Evolutionary conservation across 1,139 yeast species (phyloP).

Genomic region (Kluyveromyces marxianus): DNA sequence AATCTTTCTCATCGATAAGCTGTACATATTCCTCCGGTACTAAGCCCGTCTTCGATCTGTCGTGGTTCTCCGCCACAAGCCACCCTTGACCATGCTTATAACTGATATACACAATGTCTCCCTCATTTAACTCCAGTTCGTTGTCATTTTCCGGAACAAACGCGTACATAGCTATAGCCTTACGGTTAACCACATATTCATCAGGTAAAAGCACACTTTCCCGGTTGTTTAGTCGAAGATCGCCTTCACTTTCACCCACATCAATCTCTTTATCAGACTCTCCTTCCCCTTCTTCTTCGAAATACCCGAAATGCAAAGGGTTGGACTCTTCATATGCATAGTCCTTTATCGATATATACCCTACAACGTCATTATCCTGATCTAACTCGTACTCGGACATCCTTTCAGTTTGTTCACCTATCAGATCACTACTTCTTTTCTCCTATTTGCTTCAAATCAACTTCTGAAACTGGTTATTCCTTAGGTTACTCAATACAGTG

Average conservation of each 20-base stretch:
- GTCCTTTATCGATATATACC: constrained; percentile 51
- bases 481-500: too few species aligned
- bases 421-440: not conserved
- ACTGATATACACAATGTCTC: constrained; percentile 78
- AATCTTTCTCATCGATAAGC: constrained; percentile 31
- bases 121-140: constrained; percentile 71
- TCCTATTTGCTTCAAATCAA: not conserved
- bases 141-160: constrained; percentile 91
- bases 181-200: constrained; percentile 38
- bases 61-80: constrained; percentile 63
- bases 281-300: constrained; percentile 14
- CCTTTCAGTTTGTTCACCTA: not conserved
- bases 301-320: constrained; percentile 58
- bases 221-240: constrained; percentile 30
- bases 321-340: constrained; percentile 66
- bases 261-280: too few species aligned
- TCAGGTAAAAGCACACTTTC: constrained; percentile 32
- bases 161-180: constrained; percentile 82
- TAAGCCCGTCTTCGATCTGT: constrained; percentile 54
- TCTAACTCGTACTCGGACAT: constrained; percentile 3
- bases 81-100: constrained; percentile 98
- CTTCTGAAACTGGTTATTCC: too few species aligned
- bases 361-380: constrained; percentile 13
- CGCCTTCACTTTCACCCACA: constrained; percentile 20
- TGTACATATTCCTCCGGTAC: constrained; percentile 95